Percentiles rank a stretch among this genome's conserved stretches.
phyloP scores from a whole-genome alignment of 441 rosid genomes.

The Caryocar brasiliense region DNA sequence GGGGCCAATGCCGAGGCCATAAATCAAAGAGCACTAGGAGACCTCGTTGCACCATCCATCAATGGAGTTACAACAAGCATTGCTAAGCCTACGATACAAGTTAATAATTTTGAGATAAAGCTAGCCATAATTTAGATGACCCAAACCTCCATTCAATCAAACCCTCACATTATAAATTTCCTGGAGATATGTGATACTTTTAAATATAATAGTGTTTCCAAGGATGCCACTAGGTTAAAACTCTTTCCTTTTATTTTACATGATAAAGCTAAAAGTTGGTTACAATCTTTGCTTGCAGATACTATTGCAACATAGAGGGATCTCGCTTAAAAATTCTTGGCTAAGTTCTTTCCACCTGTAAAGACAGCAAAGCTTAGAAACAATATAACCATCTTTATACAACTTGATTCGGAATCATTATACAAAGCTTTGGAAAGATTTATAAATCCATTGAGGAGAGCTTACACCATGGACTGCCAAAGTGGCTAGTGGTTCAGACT shows the following conservation, averaged over 20 bases:
- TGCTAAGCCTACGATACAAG: not conserved
- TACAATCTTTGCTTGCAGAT: no score
- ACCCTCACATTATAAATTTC: no score
- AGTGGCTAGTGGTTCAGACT: not conserved
- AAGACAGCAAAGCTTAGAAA: not conserved
- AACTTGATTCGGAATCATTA: not conserved
- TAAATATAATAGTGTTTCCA: no score
- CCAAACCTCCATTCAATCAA: not conserved
- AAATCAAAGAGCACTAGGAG: not conserved
- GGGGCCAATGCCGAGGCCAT: no score
- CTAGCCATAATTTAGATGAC: not conserved
- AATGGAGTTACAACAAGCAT: not conserved
- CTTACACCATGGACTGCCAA: not conserved
- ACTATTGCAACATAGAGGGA: no score
- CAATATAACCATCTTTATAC: not conserved
- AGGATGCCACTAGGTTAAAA: no score
- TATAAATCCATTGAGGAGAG: not conserved
- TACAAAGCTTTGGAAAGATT: not conserved
- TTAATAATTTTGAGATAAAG: constrained; percentile 1
- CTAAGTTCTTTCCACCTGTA: not conserved
- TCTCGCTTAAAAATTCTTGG: not conserved
- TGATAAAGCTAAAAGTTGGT: not conserved
- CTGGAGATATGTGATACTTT: no score
- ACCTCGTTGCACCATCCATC: not conserved
- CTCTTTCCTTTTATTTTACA: no score